Percentiles rank a stretch among this genome's conserved stretches.
Conservation (phyloP, 306 rosid species). For the Medicago ruthenica region DNA sequence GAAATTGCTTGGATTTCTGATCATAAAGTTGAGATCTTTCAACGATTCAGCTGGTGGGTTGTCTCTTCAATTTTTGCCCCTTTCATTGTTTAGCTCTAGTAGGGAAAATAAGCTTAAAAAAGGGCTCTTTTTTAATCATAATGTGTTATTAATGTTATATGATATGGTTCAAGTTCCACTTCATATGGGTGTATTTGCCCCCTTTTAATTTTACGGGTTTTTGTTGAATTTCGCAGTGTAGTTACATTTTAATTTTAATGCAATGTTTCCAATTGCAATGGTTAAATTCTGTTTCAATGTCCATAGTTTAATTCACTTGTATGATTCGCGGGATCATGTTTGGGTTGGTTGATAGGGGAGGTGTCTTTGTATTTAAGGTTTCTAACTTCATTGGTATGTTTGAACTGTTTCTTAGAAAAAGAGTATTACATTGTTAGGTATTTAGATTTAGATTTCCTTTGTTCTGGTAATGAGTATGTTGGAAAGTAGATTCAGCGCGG, state of each 20-base stretch:
- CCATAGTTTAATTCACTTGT: background rate
- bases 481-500: conserved; percentile 10
- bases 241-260: background rate
- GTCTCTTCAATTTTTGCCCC: conserved; percentile 14
- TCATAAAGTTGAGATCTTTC: conserved; percentile 38
- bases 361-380: conserved; percentile 17
- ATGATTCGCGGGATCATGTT: conserved; percentile 9
- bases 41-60: conserved; percentile 44
- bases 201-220: background rate
- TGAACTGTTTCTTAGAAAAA: conserved; percentile 3
- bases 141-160: background rate
- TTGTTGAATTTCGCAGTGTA: conserved; percentile 28
- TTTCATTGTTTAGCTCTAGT: conserved; percentile 37
- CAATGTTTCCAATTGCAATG: conserved; percentile 8
- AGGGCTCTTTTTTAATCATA: conserved; percentile 6
- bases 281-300: conserved; percentile 2
- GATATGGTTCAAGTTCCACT: background rate
- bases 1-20: conserved; percentile 45
- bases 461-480: background rate
- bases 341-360: conserved; percentile 24
- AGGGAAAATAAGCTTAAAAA: conserved; percentile 14
- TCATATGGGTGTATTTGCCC: background rate
- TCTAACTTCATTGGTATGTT: conserved; percentile 9
- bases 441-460: conserved; percentile 1
- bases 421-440: background rate